Evolutionary conservation across 139 green algal genomes (phyloP).

Genomic region (Chlamydomonas eustigma): DNA sequence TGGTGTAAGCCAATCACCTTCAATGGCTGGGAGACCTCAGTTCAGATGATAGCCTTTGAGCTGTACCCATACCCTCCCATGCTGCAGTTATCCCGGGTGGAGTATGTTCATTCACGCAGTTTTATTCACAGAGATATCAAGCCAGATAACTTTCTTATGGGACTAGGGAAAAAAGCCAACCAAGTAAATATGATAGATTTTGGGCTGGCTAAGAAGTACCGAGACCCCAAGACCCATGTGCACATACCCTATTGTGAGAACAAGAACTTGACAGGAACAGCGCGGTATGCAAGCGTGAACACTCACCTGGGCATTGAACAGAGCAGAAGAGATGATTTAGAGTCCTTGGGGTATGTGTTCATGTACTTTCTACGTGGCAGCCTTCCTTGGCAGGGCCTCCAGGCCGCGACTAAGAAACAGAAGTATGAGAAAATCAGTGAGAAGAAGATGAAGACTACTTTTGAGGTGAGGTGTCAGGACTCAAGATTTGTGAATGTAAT

Average conservation of each 20-base stretch:
- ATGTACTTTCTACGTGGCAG: slow-evolving; percentile 98
- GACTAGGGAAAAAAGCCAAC: slow-evolving; percentile 93
- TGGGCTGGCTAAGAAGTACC: slow-evolving; percentile 96
- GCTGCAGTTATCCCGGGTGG: slow-evolving; percentile 82
- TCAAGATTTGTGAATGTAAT: no score
- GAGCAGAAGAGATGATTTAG: slow-evolving; percentile 88
- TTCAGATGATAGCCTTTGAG: background rate
- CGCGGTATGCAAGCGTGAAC: slow-evolving; percentile 97
- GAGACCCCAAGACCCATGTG: slow-evolving; percentile 94
- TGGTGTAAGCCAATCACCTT: background rate
- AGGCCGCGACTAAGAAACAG: slow-evolving; percentile 99
- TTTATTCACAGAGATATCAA: slow-evolving; percentile 99
- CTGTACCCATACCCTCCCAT: background rate
- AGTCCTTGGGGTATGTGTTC: slow-evolving; percentile 82
- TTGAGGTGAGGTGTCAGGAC: slow-evolving; percentile 69
- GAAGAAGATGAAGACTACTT: slow-evolving; percentile 97
- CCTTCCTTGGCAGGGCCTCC: slow-evolving; percentile 93
- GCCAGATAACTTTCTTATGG: slow-evolving; percentile 38
- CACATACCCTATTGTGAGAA: slow-evolving; percentile 99
- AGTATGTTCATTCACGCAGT: slow-evolving; percentile 95
- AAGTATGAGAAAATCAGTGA: slow-evolving; percentile 99
- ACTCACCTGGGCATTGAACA: slow-evolving; percentile 99
- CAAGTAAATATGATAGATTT: slow-evolving; percentile 99
- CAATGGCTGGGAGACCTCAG: background rate
- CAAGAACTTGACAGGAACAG: slow-evolving; percentile 96